Evolutionary conservation across 768 basidiomycete genomes (phyloP), one percentile per base, ranked within the genome.

Genomic region (Boletus patriciae): DNA sequence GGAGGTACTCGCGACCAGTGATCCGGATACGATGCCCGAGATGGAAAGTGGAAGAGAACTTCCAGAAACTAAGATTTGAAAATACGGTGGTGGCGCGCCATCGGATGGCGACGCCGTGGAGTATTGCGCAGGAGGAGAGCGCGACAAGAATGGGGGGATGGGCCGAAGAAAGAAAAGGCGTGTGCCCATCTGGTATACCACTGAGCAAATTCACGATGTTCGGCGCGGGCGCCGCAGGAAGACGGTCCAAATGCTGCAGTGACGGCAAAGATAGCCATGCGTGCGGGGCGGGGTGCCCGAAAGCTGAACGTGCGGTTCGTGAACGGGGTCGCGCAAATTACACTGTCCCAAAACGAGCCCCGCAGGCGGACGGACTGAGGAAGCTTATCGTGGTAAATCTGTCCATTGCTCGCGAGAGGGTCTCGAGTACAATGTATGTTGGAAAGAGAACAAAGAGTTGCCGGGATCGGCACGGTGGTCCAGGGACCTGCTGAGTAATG

Each of bases 401-500:
- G 31, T 31, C 10, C 31, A 31, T 31, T 31, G 31, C 11, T 31
- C 31, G 31, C 31, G 31, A 31, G 31, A 31, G 31, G 27, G 31
- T 31, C 31, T 31, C 10, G 31, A 31, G 11, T 11, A 31, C 31
- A 31, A 11, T 10, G 31, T 29, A 11, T 31, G 31, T 31, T 31
- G 31, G 34, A 15, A 54, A 67, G 12, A 21, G 37, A 5, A 15
- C 43, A 25, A 37, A 4, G 18, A 25, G 40, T 4, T 49, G 60
- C 61, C 64, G 64, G 21, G 23, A 0, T 48, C 65, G 66, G 61
- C 61, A 59, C 0, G 4, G 1, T 18, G 54, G 70, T 68, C 66
- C 70, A 61, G 54, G 68, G 68, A 71, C 70, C 43, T 46, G 65
- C 54, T 64, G 46, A 68, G 40, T 68, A 19, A 65, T 54, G 4